Percentiles rank a stretch among this genome's conserved stretches.
Evolutionary conservation across 2,329 filamentous ascomycete genomes (phyloP).

Genomic region (Pseudovirgaria hyperparasitica): DNA sequence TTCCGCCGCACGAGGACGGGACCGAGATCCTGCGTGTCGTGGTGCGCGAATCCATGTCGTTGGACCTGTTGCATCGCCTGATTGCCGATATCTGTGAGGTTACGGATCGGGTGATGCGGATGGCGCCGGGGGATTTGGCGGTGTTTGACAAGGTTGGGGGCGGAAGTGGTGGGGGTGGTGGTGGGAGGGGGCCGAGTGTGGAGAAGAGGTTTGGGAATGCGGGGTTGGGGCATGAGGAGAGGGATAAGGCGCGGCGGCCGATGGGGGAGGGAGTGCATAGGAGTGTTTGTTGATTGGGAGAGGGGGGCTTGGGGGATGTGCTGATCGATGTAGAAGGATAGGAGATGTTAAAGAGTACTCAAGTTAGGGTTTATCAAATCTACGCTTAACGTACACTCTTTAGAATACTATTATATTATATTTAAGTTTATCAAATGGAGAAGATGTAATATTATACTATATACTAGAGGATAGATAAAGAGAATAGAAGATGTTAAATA

Average conservation of each 20-base stretch:
- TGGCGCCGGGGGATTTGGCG: slow-evolving; percentile 38
- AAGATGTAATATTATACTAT: no score
- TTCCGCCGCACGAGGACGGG: slow-evolving; percentile 48
- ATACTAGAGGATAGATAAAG: no score
- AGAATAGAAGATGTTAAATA: no score
- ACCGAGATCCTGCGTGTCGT: slow-evolving; percentile 57
- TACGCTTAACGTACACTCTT: no score
- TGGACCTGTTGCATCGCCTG: slow-evolving; percentile 53
- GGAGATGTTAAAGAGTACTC: no score
- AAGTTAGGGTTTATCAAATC: no score
- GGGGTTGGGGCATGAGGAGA: slow-evolving; percentile 18
- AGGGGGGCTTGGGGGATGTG: no score
- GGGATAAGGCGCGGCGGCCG: slow-evolving; percentile 25
- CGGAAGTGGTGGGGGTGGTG: slow-evolving; percentile 28
- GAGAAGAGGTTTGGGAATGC: slow-evolving; percentile 23
- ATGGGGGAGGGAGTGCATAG: slow-evolving; percentile 31
- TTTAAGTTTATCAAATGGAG: no score
- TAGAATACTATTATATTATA: no score
- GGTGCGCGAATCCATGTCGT: slow-evolving; percentile 52
- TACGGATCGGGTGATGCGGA: slow-evolving; percentile 48
- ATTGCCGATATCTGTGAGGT: slow-evolving; percentile 48
- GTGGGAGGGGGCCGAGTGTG: slow-evolving; percentile 13
- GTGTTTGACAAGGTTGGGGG: no score
- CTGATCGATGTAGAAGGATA: no score
- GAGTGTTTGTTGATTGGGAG: slow-evolving; percentile 31